Evolutionary conservation across 768 basidiomycete genomes (phyloP).

Genomic region (Agrocybe pediades): DNA sequence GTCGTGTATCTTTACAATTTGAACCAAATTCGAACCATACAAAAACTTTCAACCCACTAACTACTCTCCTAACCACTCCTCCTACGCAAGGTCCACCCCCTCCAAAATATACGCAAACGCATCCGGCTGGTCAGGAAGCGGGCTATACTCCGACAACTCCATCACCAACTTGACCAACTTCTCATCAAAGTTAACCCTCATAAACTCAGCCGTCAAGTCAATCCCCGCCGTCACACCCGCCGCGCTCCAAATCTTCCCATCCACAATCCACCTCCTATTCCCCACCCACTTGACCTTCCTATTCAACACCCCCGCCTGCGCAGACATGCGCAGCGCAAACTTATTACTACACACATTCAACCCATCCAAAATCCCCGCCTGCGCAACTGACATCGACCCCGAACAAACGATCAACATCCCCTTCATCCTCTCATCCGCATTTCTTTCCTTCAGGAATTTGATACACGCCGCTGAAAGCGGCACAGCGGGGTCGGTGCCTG

Average conservation of each 20-base stretch:
- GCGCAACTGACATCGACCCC: conserved; percentile 22
- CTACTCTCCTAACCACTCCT: too few relatives aligned
- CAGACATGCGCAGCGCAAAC: conserved; percentile 8
- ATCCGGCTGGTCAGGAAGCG: conserved; percentile 28
- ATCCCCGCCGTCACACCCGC: conserved; percentile 27
- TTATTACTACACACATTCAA: conserved; percentile 26
- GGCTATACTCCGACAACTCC: conserved; percentile 23
- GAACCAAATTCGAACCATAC: too few relatives aligned
- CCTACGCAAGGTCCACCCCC: conserved; percentile 17
- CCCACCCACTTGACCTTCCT: conserved; percentile 30
- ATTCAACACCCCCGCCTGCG: conserved; percentile 11
- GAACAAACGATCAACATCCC: conserved; percentile 26
- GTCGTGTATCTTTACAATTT: too few relatives aligned
- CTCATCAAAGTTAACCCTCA: conserved; percentile 23
- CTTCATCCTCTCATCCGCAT: conserved; percentile 18
- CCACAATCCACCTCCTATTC: conserved; percentile 26
- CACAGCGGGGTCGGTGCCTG: conserved; percentile 20
- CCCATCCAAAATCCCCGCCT: conserved; percentile 26
- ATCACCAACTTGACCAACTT: conserved; percentile 21
- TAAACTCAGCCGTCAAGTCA: conserved; percentile 29
- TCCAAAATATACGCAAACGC: conserved; percentile 24
- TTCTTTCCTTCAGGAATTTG: conserved; percentile 17
- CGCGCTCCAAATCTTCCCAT: conserved; percentile 29
- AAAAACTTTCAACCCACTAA: too few relatives aligned
- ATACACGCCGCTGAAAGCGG: conserved; percentile 13